Evolutionary conservation across 2,329 filamentous ascomycete species (phyloP).

Genomic region (Penicillium sclerotigenum): DNA sequence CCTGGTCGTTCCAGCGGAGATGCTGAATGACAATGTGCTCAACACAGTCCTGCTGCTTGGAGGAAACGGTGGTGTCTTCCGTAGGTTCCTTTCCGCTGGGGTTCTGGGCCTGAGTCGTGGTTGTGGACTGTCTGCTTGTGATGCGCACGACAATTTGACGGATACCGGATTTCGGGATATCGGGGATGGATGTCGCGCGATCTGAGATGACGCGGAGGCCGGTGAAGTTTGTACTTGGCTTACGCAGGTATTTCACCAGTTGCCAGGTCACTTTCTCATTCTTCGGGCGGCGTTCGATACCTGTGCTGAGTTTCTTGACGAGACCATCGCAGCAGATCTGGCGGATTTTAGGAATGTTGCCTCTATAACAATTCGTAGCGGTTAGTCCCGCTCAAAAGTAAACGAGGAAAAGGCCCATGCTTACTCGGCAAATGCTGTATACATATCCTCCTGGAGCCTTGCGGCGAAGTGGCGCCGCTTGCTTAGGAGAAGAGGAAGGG

Average conservation of each 20-base stretch:
- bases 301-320: slow-evolving; percentile 31
- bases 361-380: slow-evolving; percentile 17
- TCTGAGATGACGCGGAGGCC: slow-evolving; percentile 43
- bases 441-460: slow-evolving; percentile 47
- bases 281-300: slow-evolving; percentile 35
- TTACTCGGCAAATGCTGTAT: slow-evolving; percentile 47
- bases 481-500: slow-evolving; percentile 34
- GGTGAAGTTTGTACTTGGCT: slow-evolving; percentile 36
- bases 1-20: slow-evolving; percentile 40
- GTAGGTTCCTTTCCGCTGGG: neutral
- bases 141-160: slow-evolving; percentile 42
- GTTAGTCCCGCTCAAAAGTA: neutral
- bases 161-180: slow-evolving; percentile 37
- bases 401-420: slow-evolving; percentile 13
- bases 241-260: slow-evolving; percentile 37
- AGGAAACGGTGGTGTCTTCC: slow-evolving; percentile 13
- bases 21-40: slow-evolving; percentile 54
- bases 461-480: slow-evolving; percentile 38
- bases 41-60: slow-evolving; percentile 42
- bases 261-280: slow-evolving; percentile 36
- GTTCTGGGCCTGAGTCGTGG: slow-evolving; percentile 16
- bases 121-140: slow-evolving; percentile 38
- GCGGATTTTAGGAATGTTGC: slow-evolving; percentile 36
- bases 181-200: slow-evolving; percentile 41
- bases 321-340: slow-evolving; percentile 42